Evolutionary conservation across 352 stramenopile genomes (phyloP).

Genomic region (Peronospora belbahrii): DNA sequence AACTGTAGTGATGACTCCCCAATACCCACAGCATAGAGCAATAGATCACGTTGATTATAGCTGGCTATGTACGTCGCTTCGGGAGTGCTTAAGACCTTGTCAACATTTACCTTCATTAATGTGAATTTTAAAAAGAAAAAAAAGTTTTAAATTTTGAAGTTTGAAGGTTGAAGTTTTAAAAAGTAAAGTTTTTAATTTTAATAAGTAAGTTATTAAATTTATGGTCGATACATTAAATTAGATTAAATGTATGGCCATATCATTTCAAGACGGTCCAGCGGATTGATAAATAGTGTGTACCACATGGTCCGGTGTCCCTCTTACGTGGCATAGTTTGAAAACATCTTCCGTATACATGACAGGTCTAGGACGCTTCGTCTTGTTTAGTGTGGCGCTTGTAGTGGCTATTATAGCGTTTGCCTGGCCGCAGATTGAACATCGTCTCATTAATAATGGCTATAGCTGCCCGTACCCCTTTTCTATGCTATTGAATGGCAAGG

Average conservation of each 20-base stretch:
- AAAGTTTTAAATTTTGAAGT: too few relatives aligned
- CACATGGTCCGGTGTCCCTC: neutral
- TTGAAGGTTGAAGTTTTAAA: too few relatives aligned
- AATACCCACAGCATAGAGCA: conserved; percentile 86
- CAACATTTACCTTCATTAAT: conserved; percentile 49
- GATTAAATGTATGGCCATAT: neutral
- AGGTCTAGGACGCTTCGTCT: conserved; percentile 30
- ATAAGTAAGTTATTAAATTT: conserved; percentile 3
- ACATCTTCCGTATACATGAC: neutral
- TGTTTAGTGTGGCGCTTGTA: conserved; percentile 43
- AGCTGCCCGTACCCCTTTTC: conserved; percentile 64
- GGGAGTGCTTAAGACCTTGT: conserved; percentile 51
- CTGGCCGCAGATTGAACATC: conserved; percentile 70
- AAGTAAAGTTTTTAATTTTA: neutral
- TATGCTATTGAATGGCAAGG: conserved; percentile 28
- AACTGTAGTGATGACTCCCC: conserved; percentile 82
- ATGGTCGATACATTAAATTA: conserved; percentile 20
- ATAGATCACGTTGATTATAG: conserved; percentile 87
- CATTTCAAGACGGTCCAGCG: conserved; percentile 1
- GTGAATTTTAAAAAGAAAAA: neutral
- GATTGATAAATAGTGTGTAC: neutral
- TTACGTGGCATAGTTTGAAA: too few relatives aligned
- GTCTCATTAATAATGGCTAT: conserved; percentile 40
- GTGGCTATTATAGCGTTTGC: conserved; percentile 47
- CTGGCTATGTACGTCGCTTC: conserved; percentile 43